phyloP scores from a whole-genome alignment of 768 basidiomycete genomes.

The Pulveroboletus ravenelii region DNA sequence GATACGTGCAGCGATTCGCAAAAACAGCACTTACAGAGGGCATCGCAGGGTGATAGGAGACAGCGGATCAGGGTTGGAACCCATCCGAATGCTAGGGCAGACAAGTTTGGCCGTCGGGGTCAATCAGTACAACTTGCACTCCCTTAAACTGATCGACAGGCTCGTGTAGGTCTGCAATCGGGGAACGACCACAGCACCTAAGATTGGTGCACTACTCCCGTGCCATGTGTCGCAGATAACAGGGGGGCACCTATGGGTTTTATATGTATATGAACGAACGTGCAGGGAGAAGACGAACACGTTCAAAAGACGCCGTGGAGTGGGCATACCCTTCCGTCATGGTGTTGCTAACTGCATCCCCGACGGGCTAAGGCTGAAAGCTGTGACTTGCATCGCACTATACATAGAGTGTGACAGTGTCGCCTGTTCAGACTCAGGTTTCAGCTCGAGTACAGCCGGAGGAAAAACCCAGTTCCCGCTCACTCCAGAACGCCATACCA shows the following conservation, averaged over 20 bases:
- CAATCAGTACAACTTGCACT: slow-evolving; percentile 34
- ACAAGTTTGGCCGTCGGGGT: slow-evolving; percentile 29
- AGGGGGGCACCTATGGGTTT: neutral
- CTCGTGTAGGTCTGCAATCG: slow-evolving; percentile 42
- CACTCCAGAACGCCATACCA: neutral
- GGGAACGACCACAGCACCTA: slow-evolving; percentile 43
- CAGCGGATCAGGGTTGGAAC: slow-evolving; percentile 1
- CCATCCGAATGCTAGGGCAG: slow-evolving; percentile 13
- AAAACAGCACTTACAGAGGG: neutral
- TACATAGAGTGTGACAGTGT: no score
- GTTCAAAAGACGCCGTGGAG: slow-evolving; percentile 11
- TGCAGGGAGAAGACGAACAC: neutral
- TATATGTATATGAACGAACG: neutral
- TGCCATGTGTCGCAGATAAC: neutral
- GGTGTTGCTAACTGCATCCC: slow-evolving; percentile 3
- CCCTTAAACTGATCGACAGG: slow-evolving; percentile 50
- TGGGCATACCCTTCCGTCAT: slow-evolving; percentile 6
- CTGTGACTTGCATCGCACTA: neutral
- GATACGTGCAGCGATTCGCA: slow-evolving; percentile 4
- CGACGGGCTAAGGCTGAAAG: neutral
- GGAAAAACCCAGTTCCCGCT: neutral
- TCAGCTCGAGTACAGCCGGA: neutral
- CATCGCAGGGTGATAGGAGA: neutral
- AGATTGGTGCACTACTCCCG: slow-evolving; percentile 39
- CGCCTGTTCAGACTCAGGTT: neutral